phyloP scores from a whole-genome alignment of 768 basidiomycete species.

The Calocybe indica region DNA sequence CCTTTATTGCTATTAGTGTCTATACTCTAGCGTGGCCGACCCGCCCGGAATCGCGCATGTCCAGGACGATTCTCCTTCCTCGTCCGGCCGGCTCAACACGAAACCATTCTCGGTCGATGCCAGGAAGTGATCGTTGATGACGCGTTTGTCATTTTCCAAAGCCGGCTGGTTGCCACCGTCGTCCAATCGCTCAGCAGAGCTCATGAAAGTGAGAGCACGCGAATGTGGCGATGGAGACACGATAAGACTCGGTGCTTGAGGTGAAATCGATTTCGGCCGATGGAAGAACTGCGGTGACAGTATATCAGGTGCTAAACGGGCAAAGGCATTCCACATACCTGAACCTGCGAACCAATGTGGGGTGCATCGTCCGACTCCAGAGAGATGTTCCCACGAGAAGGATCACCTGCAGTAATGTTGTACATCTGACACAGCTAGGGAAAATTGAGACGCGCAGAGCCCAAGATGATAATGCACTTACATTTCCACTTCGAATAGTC shows the following conservation, averaged over 20 bases:
- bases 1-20: too few relatives aligned
- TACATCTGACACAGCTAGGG: constrained; percentile 41
- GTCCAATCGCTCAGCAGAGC: neutral
- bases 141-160: constrained; percentile 2
- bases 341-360: constrained; percentile 39
- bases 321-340: constrained; percentile 22
- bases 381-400: constrained; percentile 61
- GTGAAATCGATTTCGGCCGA: constrained; percentile 19
- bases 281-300: constrained; percentile 33
- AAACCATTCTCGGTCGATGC: constrained; percentile 53
- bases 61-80: constrained; percentile 27
- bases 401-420: constrained; percentile 65
- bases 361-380: constrained; percentile 51
- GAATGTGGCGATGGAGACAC: neutral
- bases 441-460: constrained; percentile 1
- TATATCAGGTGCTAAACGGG: constrained; percentile 1
- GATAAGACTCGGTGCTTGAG: constrained; percentile 4
- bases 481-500: constrained; percentile 24
- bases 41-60: constrained; percentile 35
- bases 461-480: constrained; percentile 9
- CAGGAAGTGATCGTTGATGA: constrained; percentile 30
- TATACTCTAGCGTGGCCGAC: constrained; percentile 17
- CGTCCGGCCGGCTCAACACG: constrained; percentile 20
- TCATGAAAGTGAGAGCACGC: too few relatives aligned
- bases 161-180: neutral